Evolutionary conservation across 1,284 basidiomycete genomes (phyloP).

Genomic region (Cryptococcus wingfieldii): DNA sequence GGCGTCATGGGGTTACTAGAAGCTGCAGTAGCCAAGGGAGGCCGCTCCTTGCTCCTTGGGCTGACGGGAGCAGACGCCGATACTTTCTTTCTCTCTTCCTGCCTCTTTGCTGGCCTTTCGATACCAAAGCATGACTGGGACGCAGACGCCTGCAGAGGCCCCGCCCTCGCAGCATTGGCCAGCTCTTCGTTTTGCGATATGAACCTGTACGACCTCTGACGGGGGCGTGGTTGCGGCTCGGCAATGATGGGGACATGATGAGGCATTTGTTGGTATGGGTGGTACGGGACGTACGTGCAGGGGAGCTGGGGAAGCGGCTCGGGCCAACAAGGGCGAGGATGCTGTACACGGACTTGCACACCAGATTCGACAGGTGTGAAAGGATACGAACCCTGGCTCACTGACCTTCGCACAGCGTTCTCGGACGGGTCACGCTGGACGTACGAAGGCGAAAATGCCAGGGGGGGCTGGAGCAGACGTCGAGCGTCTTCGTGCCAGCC

Average conservation of each 20-base stretch:
- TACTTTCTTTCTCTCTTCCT: too few relatives aligned
- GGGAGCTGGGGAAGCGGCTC: background rate
- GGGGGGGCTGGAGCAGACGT: constrained; percentile 10
- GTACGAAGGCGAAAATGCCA: background rate
- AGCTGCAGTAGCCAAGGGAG: too few relatives aligned
- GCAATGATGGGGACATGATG: background rate
- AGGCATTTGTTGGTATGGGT: background rate
- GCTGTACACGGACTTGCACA: background rate
- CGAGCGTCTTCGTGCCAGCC: constrained; percentile 16
- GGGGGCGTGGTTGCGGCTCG: background rate
- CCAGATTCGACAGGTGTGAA: background rate
- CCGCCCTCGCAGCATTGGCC: too few relatives aligned
- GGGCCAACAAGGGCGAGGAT: background rate
- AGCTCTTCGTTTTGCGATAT: background rate
- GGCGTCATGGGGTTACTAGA: too few relatives aligned
- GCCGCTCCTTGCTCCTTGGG: too few relatives aligned
- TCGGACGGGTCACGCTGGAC: background rate
- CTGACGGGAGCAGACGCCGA: too few relatives aligned
- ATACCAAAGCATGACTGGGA: too few relatives aligned
- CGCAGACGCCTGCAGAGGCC: too few relatives aligned
- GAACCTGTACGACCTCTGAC: constrained; percentile 1
- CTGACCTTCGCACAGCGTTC: too few relatives aligned
- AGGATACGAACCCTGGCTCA: background rate
- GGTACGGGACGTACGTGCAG: background rate
- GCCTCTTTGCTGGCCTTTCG: too few relatives aligned